Evolutionary conservation across 176 grass and related monocot species (phyloP).

Genomic region (Alopecurus myosuroides): DNA sequence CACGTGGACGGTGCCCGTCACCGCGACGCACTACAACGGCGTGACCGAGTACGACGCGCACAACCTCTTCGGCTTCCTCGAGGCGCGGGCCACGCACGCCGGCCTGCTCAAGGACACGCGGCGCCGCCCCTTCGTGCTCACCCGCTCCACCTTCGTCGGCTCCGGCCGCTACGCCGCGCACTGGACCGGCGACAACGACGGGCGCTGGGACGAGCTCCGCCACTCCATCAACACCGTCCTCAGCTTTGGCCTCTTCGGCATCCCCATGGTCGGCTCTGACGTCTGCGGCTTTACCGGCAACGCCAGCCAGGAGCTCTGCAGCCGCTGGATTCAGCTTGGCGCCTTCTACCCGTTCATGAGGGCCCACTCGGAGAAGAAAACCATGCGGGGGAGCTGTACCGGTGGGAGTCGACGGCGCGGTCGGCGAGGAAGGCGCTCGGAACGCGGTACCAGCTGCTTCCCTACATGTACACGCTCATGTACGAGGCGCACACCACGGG

Average conservation of each 20-base stretch:
- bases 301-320: constrained; percentile 81
- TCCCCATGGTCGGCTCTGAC: constrained; percentile 85
- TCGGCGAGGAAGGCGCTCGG: constrained; percentile 66
- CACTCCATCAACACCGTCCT: constrained; percentile 82
- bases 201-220: constrained; percentile 47
- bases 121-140: constrained; percentile 70
- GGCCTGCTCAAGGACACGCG: constrained; percentile 56
- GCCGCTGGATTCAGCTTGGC: constrained; percentile 87
- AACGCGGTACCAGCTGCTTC: constrained; percentile 68
- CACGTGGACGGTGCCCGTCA: constrained; percentile 58
- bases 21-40: constrained; percentile 56
- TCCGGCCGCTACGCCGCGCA: constrained; percentile 71
- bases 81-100: constrained; percentile 51
- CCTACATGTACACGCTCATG: constrained; percentile 85
- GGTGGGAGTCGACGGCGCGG: constrained; percentile 57
- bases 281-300: constrained; percentile 72
- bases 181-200: constrained; percentile 75
- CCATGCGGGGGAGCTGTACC: constrained; percentile 57
- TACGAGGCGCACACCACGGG: constrained; percentile 60
- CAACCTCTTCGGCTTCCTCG: constrained; percentile 73
- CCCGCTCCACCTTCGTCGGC: constrained; percentile 76
- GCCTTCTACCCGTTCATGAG: constrained; percentile 94
- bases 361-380: constrained; percentile 54
- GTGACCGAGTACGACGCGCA: constrained; percentile 70
- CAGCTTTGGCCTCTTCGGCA: constrained; percentile 72